phyloP scores from a whole-genome alignment of 1,284 basidiomycete species.

The Tilletia caries region DNA sequence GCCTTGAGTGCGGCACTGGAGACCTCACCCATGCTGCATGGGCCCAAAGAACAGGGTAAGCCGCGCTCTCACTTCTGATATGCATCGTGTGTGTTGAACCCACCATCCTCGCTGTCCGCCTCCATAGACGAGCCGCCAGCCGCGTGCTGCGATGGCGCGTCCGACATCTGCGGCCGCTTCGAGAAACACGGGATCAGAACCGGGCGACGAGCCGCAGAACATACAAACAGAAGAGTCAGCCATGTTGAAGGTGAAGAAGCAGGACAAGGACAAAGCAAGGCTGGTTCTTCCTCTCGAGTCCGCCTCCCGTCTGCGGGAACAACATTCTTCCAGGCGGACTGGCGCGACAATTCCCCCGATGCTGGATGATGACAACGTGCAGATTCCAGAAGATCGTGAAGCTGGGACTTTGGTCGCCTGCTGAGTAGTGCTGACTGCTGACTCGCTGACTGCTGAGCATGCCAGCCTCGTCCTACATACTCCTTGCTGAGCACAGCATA shows the following conservation, averaged over 20 bases:
- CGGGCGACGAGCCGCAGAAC: slow-evolving; percentile 52
- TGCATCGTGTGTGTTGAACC: too few relatives aligned
- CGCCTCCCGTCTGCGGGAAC: too few relatives aligned
- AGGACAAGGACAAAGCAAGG: not conserved
- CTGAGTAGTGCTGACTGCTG: too few relatives aligned
- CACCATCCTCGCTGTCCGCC: slow-evolving; percentile 72
- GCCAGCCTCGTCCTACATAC: too few relatives aligned
- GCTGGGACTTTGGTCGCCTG: too few relatives aligned
- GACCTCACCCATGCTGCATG: slow-evolving; percentile 69
- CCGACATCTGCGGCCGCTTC: slow-evolving; percentile 64
- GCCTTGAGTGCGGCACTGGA: slow-evolving; percentile 67
- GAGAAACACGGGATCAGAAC: slow-evolving; percentile 39
- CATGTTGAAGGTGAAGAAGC: not conserved
- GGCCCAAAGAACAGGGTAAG: not conserved
- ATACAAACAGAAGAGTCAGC: slow-evolving; percentile 43
- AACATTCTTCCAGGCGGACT: too few relatives aligned
- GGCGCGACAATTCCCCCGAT: too few relatives aligned
- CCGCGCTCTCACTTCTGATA: too few relatives aligned
- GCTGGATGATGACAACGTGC: too few relatives aligned
- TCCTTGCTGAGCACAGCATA: not conserved
- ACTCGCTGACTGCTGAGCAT: too few relatives aligned
- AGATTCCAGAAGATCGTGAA: too few relatives aligned
- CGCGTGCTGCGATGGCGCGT: slow-evolving; percentile 65
- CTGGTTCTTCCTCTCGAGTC: too few relatives aligned
- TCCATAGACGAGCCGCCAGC: slow-evolving; percentile 75